These are phyloP conservation scores for Tolypocladium endophyticum DNA, from an alignment of 2,329 filamentous ascomycete species.

Conservation along the genomic window DNA sequence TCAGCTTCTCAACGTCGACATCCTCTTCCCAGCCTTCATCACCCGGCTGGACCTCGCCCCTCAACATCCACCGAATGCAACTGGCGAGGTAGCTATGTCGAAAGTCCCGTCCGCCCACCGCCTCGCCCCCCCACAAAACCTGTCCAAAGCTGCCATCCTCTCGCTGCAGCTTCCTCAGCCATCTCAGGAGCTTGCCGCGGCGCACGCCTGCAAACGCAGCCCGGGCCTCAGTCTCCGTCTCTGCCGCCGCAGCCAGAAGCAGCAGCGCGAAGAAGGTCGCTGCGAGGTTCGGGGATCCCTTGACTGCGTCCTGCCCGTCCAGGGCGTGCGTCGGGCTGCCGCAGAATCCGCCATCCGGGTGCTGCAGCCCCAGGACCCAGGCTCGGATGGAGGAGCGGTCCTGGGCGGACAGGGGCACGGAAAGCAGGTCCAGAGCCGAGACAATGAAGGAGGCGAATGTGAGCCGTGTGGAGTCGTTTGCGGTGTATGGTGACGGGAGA, in stretches of 20 bases:
- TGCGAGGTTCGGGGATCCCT: conserved; percentile 57
- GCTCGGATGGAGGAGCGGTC: conserved; percentile 39
- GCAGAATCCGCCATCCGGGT: conserved; percentile 78
- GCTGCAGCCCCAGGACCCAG: conserved; percentile 83
- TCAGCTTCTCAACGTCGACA: conserved; percentile 61
- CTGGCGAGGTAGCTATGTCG: conserved; percentile 81
- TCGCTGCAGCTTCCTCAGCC: conserved; percentile 69
- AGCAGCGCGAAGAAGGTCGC: conserved; percentile 84
- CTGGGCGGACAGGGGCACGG: conserved; percentile 39
- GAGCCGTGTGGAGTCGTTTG: conserved; percentile 84
- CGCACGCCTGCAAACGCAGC: conserved; percentile 53
- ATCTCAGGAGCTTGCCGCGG: conserved; percentile 55
- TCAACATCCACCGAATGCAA: conserved; percentile 71
- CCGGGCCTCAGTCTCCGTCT: conserved; percentile 24
- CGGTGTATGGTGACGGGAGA: conserved; percentile 74
- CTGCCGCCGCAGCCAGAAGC: conserved; percentile 47
- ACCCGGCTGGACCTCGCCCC: conserved; percentile 44
- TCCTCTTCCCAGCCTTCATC: conserved; percentile 52
- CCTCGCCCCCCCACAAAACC: conserved; percentile 45
- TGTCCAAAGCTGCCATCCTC: conserved; percentile 88
- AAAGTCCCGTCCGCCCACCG: conserved; percentile 76
- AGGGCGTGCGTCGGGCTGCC: conserved; percentile 61
- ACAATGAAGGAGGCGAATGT: conserved; percentile 83
- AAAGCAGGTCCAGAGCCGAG: conserved; percentile 73
- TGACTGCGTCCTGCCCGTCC: conserved; percentile 30